A percentile compares a stretch with the other conserved stretches of the same genome.
Evolutionary conservation across 2,329 filamentous ascomycete species (phyloP).

Genomic region (Fusarium luffae): DNA sequence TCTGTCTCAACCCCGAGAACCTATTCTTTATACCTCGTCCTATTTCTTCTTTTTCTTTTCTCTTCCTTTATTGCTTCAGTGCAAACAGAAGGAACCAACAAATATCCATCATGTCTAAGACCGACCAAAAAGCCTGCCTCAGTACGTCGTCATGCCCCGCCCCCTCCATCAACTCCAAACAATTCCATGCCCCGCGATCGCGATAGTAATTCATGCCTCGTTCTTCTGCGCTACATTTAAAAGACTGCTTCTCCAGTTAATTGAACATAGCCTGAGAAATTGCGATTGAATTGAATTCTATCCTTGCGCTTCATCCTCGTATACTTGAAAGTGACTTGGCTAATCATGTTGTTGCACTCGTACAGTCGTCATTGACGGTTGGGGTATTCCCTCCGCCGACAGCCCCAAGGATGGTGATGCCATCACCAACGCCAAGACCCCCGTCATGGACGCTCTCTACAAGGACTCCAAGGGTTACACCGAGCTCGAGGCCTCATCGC

Average conservation of each 20-base stretch:
- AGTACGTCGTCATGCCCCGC: constrained; percentile 60
- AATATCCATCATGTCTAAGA: constrained; percentile 60
- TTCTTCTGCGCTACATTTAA: constrained; percentile 36
- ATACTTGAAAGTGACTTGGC: constrained; percentile 68
- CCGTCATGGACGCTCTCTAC: constrained; percentile 92
- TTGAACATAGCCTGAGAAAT: constrained; percentile 14
- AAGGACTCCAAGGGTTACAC: constrained; percentile 86
- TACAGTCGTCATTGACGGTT: constrained; percentile 97
- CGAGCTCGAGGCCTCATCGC: constrained; percentile 93
- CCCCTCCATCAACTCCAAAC: constrained; percentile 43
- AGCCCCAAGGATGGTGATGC: constrained; percentile 93
- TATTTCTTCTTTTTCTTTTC: constrained; percentile 21
- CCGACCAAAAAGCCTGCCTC: constrained; percentile 70
- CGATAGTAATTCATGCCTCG: constrained; percentile 28
- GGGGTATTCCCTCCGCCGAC: constrained; percentile 85
- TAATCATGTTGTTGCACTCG: constrained; percentile 65
- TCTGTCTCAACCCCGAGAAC: constrained; percentile 8
- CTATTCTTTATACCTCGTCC: constrained; percentile 30
- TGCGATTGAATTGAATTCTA: constrained; percentile 54
- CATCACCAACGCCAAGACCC: constrained; percentile 92
- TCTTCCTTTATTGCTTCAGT: constrained; percentile 33
- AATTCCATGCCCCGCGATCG: constrained; percentile 39
- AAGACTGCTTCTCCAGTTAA: constrained; percentile 33
- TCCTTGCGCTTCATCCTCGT: constrained; percentile 63
- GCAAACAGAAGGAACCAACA: constrained; percentile 15